Evolutionary conservation across 306 rosid species (phyloP).

Genomic region (Phaseolus lunatus): DNA sequence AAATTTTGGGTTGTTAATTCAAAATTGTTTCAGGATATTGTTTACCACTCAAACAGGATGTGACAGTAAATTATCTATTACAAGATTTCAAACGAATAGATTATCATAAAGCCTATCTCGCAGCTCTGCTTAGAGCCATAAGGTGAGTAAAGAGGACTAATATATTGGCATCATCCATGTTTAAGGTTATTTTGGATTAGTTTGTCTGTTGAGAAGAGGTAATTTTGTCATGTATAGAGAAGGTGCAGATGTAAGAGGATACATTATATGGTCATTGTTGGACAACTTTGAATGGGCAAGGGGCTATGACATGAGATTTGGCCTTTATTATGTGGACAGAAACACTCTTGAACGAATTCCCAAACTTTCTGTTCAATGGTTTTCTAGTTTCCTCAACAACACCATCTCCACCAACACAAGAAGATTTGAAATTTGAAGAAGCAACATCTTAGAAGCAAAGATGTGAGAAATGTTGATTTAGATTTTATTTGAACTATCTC

Average conservation of each 20-base stretch:
- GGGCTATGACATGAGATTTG: slow-evolving; percentile 63
- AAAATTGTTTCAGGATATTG: slow-evolving; percentile 58
- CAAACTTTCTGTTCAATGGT: slow-evolving; percentile 70
- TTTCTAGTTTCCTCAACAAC: slow-evolving; percentile 56
- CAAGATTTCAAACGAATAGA: slow-evolving; percentile 60
- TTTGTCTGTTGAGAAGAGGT: slow-evolving; percentile 26
- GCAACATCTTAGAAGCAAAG: slow-evolving; percentile 21
- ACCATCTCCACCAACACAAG: not conserved
- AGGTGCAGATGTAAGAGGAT: slow-evolving; percentile 82
- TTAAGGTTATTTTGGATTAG: not conserved
- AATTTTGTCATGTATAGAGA: slow-evolving; percentile 45
- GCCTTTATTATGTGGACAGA: slow-evolving; percentile 61
- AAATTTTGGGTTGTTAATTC: not conserved
- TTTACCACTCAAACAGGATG: slow-evolving; percentile 16
- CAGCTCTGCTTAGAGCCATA: slow-evolving; percentile 61
- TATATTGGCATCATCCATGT: not conserved
- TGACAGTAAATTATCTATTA: slow-evolving; percentile 40
- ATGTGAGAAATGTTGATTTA: slow-evolving; percentile 10
- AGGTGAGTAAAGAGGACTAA: slow-evolving; percentile 48
- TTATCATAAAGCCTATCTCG: slow-evolving; percentile 65
- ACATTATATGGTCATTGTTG: slow-evolving; percentile 69
- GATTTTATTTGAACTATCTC: slow-evolving; percentile 18
- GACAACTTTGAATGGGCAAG: slow-evolving; percentile 70
- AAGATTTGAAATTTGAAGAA: not conserved
- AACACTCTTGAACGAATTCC: slow-evolving; percentile 60